Evolutionary conservation across 2,329 filamentous ascomycete species (phyloP).

Genomic region (Cercospora nicotianae): DNA sequence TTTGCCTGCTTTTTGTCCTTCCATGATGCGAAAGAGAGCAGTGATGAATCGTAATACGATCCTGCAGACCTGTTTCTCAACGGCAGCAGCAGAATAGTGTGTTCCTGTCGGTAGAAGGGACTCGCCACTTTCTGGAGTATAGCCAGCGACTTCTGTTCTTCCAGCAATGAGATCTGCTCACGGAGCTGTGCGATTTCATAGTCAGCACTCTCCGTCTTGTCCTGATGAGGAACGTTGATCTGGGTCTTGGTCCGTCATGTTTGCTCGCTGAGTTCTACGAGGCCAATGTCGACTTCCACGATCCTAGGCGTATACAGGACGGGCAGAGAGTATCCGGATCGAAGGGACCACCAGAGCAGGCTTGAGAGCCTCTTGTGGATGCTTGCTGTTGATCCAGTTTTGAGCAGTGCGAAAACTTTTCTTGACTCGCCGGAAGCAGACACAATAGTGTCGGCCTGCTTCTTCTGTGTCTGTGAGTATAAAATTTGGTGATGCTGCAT

Average conservation of each 20-base stretch:
- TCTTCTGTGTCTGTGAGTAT: background rate
- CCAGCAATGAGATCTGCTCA: background rate
- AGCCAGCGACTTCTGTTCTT: too few species aligned
- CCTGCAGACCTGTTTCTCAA: background rate
- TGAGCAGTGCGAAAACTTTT: background rate
- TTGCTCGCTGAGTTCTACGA: background rate
- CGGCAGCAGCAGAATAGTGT: too few species aligned
- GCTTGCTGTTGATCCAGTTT: background rate
- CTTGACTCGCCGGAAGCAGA: background rate
- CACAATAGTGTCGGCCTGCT: background rate
- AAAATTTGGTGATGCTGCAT: background rate
- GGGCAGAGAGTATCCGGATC: background rate
- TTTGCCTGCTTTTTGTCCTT: background rate
- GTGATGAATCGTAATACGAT: background rate
- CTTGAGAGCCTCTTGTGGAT: background rate
- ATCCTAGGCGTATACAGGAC: background rate
- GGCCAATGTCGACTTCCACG: background rate
- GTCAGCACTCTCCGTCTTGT: background rate
- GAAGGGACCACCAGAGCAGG: background rate
- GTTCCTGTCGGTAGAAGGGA: too few species aligned
- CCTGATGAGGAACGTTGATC: background rate
- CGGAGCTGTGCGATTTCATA: background rate
- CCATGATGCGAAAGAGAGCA: background rate
- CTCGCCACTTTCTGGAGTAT: too few species aligned
- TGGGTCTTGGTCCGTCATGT: background rate